Evolutionary conservation across 352 stramenopile species (phyloP), one percentile per base, ranked within the genome.

Genomic region (Hyaloperonospora brassicae): DNA sequence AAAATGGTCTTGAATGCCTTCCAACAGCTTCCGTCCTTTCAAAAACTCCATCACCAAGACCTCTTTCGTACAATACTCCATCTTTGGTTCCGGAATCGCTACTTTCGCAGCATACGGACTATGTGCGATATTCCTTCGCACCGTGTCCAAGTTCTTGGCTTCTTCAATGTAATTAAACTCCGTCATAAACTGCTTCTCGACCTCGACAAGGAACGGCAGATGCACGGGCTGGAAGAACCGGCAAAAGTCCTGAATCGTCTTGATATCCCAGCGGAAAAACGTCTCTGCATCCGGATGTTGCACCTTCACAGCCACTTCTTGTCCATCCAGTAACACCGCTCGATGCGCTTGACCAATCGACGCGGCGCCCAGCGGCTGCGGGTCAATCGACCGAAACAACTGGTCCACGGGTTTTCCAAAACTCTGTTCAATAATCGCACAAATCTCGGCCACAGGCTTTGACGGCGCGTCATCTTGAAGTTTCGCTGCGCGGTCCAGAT

Each of bases 111-210:
- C 72, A 56, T 82, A 94, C 36, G 79, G 82, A 54, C 75, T 91
- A 56, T 81, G 83, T 3, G 71, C 72, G 52, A 98, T 89, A 66
- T 98, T 98, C 7, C 61, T 55, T 11, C 93, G 73, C 35, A 98
- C 87, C 23, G 70, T 83, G 5, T 73, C 72, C 11, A 98, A 68
- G 57, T 98, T 96, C 52, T 86, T 76, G 41, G 85, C 92, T 65
- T 98, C 95, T 59, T 90, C 72, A 0, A 73, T 44, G 78, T 98
- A 98, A 64, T 98, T 93, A 69, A 98, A 98, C 70, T 98, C 95
- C 21, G 89, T 98, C 86, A 97, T 93, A 64, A 98, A 98, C 73
- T 98, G 94, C 57, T 96, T 95, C 72, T 98, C 94, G 42, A 98
- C 91, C 63, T 98, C 93, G 23, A 97, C 82, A 6, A 98, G 66